Percentiles rank a stretch among this genome's conserved stretches.
Evolutionary conservation across 2,329 filamentous ascomycete species (phyloP).

Genomic region (Passalora sequoiae): DNA sequence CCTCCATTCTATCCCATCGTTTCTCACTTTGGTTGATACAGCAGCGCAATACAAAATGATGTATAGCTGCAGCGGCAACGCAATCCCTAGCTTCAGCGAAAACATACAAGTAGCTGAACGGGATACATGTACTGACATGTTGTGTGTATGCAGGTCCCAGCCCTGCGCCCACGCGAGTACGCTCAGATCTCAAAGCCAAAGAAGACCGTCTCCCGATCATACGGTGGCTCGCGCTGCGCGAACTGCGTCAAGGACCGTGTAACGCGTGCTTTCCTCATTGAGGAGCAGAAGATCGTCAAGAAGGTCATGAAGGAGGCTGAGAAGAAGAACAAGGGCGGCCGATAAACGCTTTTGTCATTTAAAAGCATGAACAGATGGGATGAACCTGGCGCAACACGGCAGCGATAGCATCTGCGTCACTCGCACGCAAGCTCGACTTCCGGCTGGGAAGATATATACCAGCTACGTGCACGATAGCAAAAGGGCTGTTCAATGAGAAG

Average conservation of each 20-base stretch:
- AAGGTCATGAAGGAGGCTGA: constrained; percentile 99
- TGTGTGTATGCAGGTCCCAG: constrained; percentile 64
- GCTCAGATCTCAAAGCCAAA: constrained; percentile 93
- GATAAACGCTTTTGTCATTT: constrained; percentile 18
- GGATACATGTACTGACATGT: constrained; percentile 16
- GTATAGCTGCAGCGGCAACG: constrained; percentile 3
- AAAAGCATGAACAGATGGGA: constrained; percentile 6
- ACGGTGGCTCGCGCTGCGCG: constrained; percentile 96
- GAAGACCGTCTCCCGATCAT: constrained; percentile 98
- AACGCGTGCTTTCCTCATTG: constrained; percentile 96
- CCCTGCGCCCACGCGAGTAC: constrained; percentile 97
- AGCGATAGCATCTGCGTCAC: constrained; percentile 6
- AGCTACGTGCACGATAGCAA: constrained; percentile 6
- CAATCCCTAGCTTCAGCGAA: constrained; percentile 5
- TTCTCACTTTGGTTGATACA: background rate
- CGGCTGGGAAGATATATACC: constrained; percentile 1
- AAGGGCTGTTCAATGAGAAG: constrained; percentile 9
- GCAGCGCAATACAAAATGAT: no score
- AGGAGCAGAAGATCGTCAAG: constrained; percentile 99
- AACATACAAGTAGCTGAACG: constrained; percentile 2
- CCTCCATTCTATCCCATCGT: constrained; percentile 1
- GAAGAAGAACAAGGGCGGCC: constrained; percentile 53
- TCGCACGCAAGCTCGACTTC: background rate
- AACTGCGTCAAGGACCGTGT: constrained; percentile 98
- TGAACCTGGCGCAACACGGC: constrained; percentile 7